Evolutionary conservation across 345 rosid species (phyloP), one percentile per base, ranked within the genome.

Genomic region (Microcos paniculata): DNA sequence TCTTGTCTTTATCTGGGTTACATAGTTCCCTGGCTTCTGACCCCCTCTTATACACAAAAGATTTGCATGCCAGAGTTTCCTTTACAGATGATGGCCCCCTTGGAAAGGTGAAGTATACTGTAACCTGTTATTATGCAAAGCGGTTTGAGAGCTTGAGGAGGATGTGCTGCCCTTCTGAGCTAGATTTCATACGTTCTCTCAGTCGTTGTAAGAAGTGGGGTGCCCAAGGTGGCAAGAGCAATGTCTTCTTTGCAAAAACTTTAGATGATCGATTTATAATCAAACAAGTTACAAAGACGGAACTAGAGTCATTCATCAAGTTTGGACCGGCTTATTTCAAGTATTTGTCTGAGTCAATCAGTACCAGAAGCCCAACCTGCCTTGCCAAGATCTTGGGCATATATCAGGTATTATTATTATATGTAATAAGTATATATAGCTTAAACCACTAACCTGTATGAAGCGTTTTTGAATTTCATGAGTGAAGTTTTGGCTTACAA

Each of bases 181-280:
- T 87, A 69, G 97, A 96, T 78, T 96, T 85, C 69, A 62, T 96
- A 68, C 88, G 94, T 73, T 96, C 99, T 77, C 94, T 96, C 63
- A 89, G 98, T 77, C 98, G 95, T 38, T 96, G 99, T 85, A 92
- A 90, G 84, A 96, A 96, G 87, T 96, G 99, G 99, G 97, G 94
- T 56, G 98, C 99, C 61, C 98, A 96, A 53, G 98, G 99, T 78
- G 98, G 99, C 76, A 96, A 96, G 91, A 96, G 99, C 86, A 96
- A 93, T 74, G 99, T 90, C 70, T 96, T 96, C 81, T 96, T 96
- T 73, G 99, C 99, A 40, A 96, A 96, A 84, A 87, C 97, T 65
- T 88, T 92, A 83, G 99, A 96, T 71, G 99, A 96, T 62, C 92
- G 99, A 26, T 96, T 96, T 79, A 92, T 96, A 70, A 90, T 96